These are phyloP conservation scores for Candida wancherniae DNA, from an alignment of 805 yeast genomes.

Conservation along the genomic window DNA sequence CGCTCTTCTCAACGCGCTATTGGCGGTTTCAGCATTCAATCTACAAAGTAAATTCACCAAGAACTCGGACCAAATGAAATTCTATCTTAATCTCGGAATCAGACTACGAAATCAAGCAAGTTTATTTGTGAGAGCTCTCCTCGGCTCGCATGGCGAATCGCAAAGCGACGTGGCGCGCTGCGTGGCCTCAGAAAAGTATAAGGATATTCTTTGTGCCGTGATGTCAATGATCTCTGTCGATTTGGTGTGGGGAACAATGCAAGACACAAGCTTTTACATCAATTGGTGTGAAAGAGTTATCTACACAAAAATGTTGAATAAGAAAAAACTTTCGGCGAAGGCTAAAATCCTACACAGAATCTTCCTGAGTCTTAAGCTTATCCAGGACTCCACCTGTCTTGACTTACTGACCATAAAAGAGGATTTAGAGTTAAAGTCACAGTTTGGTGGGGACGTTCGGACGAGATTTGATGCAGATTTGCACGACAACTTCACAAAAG, in stretches of 20 bases:
- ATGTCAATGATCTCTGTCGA: constrained; percentile 85
- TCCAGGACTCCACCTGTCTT: constrained; percentile 71
- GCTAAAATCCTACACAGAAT: constrained; percentile 76
- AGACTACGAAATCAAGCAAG: constrained; percentile 72
- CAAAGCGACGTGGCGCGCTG: constrained; percentile 43
- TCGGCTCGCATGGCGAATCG: constrained; percentile 29
- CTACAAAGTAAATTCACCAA: constrained; percentile 67
- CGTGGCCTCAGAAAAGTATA: constrained; percentile 59
- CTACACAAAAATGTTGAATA: constrained; percentile 58
- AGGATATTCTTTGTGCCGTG: constrained; percentile 78
- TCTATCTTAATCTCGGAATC: constrained; percentile 67
- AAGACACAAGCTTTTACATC: constrained; percentile 72
- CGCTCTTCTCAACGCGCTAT: constrained; percentile 69
- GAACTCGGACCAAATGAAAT: constrained; percentile 62
- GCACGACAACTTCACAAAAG: constrained; percentile 12
- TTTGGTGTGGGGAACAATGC: constrained; percentile 88
- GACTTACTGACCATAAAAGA: constrained; percentile 31
- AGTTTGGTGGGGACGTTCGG: constrained; percentile 29
- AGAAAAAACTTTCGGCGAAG: constrained; percentile 64
- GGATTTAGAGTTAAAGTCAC: constrained; percentile 26
- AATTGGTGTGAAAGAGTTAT: constrained; percentile 74
- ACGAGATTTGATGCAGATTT: constrained; percentile 12
- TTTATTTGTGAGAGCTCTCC: constrained; percentile 55
- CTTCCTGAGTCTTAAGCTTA: constrained; percentile 65
- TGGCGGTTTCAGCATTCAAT: constrained; percentile 81